Percentiles rank a stretch among this genome's conserved stretches.
Evolutionary conservation across 2,329 filamentous ascomycete genomes (phyloP).

Genomic region (Fusarium armeniacum): DNA sequence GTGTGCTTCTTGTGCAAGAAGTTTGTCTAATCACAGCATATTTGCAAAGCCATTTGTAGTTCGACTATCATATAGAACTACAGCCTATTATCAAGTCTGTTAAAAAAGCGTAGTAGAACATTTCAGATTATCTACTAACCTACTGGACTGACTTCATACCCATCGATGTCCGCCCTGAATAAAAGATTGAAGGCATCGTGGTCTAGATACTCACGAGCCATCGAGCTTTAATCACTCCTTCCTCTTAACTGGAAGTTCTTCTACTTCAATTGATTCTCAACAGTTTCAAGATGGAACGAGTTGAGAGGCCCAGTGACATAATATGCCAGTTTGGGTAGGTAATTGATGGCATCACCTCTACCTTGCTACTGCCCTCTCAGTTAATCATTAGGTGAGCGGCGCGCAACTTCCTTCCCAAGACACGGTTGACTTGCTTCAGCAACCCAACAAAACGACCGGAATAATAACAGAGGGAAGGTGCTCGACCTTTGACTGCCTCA

Average conservation of each 20-base stretch:
- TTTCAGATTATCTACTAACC: not conserved
- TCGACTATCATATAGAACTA: not conserved
- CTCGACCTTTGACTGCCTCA: not conserved
- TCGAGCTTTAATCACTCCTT: not conserved
- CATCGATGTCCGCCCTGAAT: not conserved
- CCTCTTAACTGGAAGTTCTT: not conserved
- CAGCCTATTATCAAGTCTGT: not conserved
- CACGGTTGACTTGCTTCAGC: not conserved
- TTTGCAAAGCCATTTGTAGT: not conserved
- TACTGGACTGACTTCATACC: not conserved
- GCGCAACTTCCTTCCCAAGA: constrained; percentile 13
- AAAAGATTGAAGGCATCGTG: not conserved
- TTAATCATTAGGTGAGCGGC: not conserved
- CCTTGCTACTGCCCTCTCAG: constrained; percentile 9
- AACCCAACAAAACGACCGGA: constrained; percentile 11
- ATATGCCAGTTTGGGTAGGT: not conserved
- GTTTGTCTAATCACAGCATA: not conserved
- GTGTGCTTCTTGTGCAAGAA: not conserved
- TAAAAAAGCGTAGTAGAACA: no score
- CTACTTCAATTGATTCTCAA: not conserved
- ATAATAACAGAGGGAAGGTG: constrained; percentile 1
- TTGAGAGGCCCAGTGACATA: not conserved
- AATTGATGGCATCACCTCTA: not conserved
- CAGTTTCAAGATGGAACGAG: not conserved
- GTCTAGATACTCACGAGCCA: not conserved